Evolutionary conservation across 257 asterid genomes (phyloP), one percentile per base, ranked within the genome.

Genomic region (Fraxinus excelsior): DNA sequence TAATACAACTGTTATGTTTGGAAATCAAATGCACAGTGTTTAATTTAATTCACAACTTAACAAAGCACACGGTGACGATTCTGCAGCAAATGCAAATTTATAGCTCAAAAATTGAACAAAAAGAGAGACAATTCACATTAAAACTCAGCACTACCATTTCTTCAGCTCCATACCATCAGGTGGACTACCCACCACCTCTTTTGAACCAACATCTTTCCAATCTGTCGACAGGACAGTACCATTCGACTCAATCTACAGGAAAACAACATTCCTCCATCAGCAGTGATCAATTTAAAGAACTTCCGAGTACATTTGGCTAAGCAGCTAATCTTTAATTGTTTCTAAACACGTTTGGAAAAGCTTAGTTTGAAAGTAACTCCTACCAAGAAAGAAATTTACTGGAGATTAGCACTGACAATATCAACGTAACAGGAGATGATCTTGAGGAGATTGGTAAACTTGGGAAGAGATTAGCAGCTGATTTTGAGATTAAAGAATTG

Each of bases 191-290:
- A 85, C 91, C 0, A 88, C 90, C 81, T 84, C 82, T 82, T 88
- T 85, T 11, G 80, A 64, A 68, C 90, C 91, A n/a, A 88, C 91
- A 70, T 88, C 90, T 74, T 88, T 88, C 91, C 91, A 88, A 71
- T 88, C 86, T 10, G 91, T 88, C 0, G 91, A 88, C 62, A 88
- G 72, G 46, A 88, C 91, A 0, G 91, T 88, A 60, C 91, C 91
- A 29, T 88, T 82, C 19, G 90, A 86, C 80, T 84, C 87, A 18
- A 84, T 85, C 87, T 86, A 85, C 74, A 32, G 14, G 28, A 62
- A 23, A 25, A 11, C n/a, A 58, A 58, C 32, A 26, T 2, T 62
- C 9, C 68, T 25, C 68, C 32, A 9, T 62, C 19, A 62, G 68
- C 35, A 26, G 0, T 13, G 0, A 14, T 21, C 18, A 62, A 62